Evolutionary conservation across 208 protist species (phyloP).

Genomic region (Leishmania guyanensis): DNA sequence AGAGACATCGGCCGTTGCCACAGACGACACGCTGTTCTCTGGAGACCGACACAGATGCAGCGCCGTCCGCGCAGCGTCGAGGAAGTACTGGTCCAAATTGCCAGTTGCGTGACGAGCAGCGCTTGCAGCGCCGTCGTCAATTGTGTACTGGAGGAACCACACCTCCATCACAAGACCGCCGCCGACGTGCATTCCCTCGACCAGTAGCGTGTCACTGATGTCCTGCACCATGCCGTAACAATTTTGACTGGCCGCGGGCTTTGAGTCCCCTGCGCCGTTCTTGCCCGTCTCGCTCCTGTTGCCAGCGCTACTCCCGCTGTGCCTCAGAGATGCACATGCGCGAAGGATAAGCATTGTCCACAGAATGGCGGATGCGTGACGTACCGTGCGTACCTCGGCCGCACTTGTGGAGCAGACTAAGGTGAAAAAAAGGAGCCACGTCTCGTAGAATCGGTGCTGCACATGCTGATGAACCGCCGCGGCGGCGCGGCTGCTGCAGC

Average conservation of each 20-base stretch:
- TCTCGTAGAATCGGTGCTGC: constrained; percentile 36
- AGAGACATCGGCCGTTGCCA: not conserved
- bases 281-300: not conserved
- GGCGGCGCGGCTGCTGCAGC: not conserved
- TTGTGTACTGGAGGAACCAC: constrained; percentile 39
- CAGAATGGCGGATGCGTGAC: constrained; percentile 23
- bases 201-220: constrained; percentile 41
- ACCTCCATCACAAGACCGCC: constrained; percentile 55
- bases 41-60: constrained; percentile 22
- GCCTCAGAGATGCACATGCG: constrained; percentile 22
- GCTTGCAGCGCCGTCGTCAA: not conserved
- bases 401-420: constrained; percentile 24
- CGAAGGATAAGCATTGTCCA: constrained; percentile 45
- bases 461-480: not conserved
- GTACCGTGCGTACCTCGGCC: constrained; percentile 21
- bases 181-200: constrained; percentile 36
- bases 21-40: too few relatives aligned
- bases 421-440: constrained; percentile 45
- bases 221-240: constrained; percentile 36
- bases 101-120: not conserved
- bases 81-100: constrained; percentile 23
- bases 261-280: constrained; percentile 7
- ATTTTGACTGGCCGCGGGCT: not conserved
- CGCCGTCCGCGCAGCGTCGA: constrained; percentile 20
- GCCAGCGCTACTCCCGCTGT: not conserved